phyloP scores from a whole-genome alignment of 2,329 filamentous ascomycete species.

The Colletotrichum horii region DNA sequence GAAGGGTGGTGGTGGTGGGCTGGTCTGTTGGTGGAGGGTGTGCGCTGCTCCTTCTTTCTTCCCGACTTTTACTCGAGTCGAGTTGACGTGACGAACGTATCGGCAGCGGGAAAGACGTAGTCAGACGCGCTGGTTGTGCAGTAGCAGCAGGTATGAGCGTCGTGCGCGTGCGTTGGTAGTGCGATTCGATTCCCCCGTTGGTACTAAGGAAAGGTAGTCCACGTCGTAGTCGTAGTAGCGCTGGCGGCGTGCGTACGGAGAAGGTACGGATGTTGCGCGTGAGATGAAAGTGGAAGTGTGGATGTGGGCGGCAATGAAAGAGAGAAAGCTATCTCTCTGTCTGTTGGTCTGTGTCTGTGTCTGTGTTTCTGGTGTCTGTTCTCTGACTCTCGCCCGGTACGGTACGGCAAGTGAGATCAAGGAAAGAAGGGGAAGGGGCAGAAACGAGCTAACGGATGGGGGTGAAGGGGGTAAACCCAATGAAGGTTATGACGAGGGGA shows the following conservation, averaged over 20 bases:
- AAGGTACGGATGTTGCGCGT: neutral
- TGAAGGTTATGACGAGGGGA: constrained; percentile 25
- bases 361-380: neutral
- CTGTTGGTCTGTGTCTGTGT: neutral
- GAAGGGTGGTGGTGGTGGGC: neutral
- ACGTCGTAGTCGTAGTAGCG: neutral
- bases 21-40: neutral
- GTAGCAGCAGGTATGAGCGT: neutral
- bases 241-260: neutral
- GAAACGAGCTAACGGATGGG: neutral
- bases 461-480: constrained; percentile 23
- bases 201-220: neutral
- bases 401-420: constrained; percentile 1
- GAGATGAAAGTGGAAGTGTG: neutral
- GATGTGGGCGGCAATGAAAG: neutral
- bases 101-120: neutral
- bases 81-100: neutral
- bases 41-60: neutral
- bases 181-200: neutral
- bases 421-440: neutral
- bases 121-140: neutral
- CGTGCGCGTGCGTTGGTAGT: neutral
- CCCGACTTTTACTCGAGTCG: neutral
- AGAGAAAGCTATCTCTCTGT: neutral
- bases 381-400: neutral